Conservation (phyloP, 2,329 filamentous ascomycete genomes). For the Cercospora sp. region DNA sequence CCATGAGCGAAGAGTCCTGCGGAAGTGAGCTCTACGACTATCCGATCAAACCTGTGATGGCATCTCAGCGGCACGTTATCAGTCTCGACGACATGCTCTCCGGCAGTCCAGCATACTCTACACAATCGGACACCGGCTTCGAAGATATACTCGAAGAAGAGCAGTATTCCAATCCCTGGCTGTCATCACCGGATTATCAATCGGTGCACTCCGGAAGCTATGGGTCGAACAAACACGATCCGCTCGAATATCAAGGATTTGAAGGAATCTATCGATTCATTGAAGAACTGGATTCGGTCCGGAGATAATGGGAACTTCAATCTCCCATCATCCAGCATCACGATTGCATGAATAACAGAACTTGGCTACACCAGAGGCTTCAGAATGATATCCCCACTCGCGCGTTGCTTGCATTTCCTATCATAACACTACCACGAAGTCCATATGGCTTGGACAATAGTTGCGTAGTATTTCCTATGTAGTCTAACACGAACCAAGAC, state of each 20-base stretch:
- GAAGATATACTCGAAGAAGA: slow-evolving; percentile 39
- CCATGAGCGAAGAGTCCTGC: slow-evolving; percentile 45
- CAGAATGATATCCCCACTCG: slow-evolving; percentile 18
- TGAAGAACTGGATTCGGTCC: slow-evolving; percentile 60
- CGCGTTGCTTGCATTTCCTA: background rate
- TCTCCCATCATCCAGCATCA: slow-evolving; percentile 13
- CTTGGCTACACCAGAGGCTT: slow-evolving; percentile 10
- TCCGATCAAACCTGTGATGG: slow-evolving; percentile 17
- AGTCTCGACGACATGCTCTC: slow-evolving; percentile 62
- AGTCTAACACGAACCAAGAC: background rate
- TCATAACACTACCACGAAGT: background rate
- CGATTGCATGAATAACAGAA: slow-evolving; percentile 6
- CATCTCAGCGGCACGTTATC: slow-evolving; percentile 37
- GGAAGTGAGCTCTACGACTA: slow-evolving; percentile 32
- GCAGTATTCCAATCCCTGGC: slow-evolving; percentile 53
- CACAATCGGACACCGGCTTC: slow-evolving; percentile 36
- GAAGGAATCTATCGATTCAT: slow-evolving; percentile 68
- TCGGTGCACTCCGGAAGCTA: slow-evolving; percentile 56
- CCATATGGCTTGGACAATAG: background rate
- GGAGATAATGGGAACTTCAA: slow-evolving; percentile 25
- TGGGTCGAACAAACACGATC: slow-evolving; percentile 42
- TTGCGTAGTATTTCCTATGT: slow-evolving; percentile 5
- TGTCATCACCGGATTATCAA: slow-evolving; percentile 56
- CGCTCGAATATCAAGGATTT: slow-evolving; percentile 61
- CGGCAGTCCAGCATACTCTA: slow-evolving; percentile 41